Base-by-base conservation (phyloP, 2,329 filamentous ascomycete species). In the Mariannaea elegans region DNA sequence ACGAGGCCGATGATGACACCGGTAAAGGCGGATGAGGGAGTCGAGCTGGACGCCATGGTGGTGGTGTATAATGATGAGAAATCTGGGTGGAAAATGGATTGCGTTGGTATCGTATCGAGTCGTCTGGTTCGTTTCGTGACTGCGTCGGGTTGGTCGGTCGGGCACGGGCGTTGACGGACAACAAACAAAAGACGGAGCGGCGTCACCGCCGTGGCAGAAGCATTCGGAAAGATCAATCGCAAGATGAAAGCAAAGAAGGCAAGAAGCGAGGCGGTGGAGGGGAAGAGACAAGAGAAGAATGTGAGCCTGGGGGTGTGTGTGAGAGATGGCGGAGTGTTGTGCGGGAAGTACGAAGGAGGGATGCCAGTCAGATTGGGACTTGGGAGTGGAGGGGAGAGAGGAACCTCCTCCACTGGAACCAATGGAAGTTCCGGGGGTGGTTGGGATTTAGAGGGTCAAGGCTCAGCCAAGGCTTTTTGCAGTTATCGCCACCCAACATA, bases 1-100 rank as follows among this genome's bases (percentile, higher is more conserved):
- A 97, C 84, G 73, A 99, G 88, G 68, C 94, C 95, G 75, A 99
- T 98, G 77, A 98, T 85, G 71, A 98, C 92, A 76, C 94, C 94
- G 65, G 86, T 88, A 66, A 88, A 75, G 69, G 82, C 82, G 27
- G 81, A 82, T 39, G 76, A 78, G 14, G 78, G 75, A 42, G 76
- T 66, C 41, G 73, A 67, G 27, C 62, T 54, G 52, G 69, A 47
- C 61, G 69, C 65, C 72, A 75, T 76, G 68, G 64, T 72, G 63
- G 68, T 61, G 64, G 45, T 19, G 52, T 14, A 13, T 44, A 38
- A 32, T 24, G 27, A 36, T 24, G 38, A 27, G 42, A 38, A 41
- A 48, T 19, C 34, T 27, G 6, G 21, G 49, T 31, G 58, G 19
- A n/a, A 16, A 52, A 46, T 23, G 47, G 56, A 58, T 59, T 63